These are phyloP conservation scores for Pythium chondricola DNA, from an alignment of 352 stramenopile species.

Conservation along the genomic window DNA sequence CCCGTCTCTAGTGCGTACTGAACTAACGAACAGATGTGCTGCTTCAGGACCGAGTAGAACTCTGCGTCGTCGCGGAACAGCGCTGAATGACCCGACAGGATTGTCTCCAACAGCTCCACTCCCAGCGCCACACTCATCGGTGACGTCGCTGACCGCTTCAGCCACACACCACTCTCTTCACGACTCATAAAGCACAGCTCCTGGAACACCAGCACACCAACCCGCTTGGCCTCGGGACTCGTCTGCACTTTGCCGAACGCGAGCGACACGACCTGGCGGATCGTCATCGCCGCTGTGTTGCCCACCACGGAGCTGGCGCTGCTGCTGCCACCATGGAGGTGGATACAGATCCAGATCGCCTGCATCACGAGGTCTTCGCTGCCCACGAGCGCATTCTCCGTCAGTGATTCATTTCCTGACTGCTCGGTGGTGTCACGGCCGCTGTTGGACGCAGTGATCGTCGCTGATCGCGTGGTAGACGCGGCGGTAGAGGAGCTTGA, in stretches of 20 bases:
- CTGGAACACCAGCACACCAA: conserved; percentile 81
- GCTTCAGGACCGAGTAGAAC: conserved; percentile 73
- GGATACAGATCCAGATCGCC: conserved; percentile 84
- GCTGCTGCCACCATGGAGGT: conserved; percentile 68
- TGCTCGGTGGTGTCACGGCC: neutral
- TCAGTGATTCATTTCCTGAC: neutral
- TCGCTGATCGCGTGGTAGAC: conserved; percentile 2
- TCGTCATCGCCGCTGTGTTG: conserved; percentile 85
- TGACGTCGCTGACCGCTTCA: conserved; percentile 75
- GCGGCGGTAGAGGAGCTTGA: conserved; percentile 22
- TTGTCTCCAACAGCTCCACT: conserved; percentile 74
- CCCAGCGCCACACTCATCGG: conserved; percentile 71
- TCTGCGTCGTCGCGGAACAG: conserved; percentile 71
- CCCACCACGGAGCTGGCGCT: conserved; percentile 72
- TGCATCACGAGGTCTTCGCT: conserved; percentile 86
- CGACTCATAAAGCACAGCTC: conserved; percentile 83
- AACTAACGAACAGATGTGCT: conserved; percentile 70
- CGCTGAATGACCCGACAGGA: conserved; percentile 48
- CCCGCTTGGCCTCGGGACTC: conserved; percentile 62
- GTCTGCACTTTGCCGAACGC: conserved; percentile 78
- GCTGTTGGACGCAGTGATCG: neutral
- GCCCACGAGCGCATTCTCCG: conserved; percentile 47
- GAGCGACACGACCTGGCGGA: conserved; percentile 82
- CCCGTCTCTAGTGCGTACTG: conserved; percentile 66
- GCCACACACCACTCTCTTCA: conserved; percentile 76